Evolutionary conservation across 371 early-diverging fungal species (phyloP), one percentile per base, ranked within the genome.

Genomic region (Rhizopus sp.): DNA sequence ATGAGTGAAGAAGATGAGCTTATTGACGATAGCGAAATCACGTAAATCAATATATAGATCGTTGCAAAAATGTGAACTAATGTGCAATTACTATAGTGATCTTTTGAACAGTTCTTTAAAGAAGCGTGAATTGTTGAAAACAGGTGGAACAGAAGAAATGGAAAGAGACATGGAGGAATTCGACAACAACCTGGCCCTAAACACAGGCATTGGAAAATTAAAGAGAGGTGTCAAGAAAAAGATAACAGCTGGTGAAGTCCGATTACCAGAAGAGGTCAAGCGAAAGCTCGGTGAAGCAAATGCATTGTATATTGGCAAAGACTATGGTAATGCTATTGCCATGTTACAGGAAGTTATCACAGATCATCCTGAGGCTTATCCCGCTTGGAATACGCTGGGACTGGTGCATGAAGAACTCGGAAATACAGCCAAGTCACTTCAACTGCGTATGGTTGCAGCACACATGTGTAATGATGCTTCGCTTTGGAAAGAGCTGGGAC

Each of bases 361-460:
- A 51, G 67, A 80, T 5, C 78, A 87, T 33, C 87, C 88, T 5
- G 85, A 82, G 44, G 86, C 88, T 0, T 80, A 84, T 54, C 79
- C 85, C 15, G 92, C 94, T 17, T 96, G 95, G 95, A 81, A 83
- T 50, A 89, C 90, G 5, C 82, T 97, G 59, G 99, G 93, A 38
- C 71, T 94, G 45, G 87, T 97, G 23, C 93, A 95, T 62, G 95
- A 96, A 60, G 96, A 97, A 61, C 62, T 89, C 44, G 92, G 93
- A 7, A 87, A 93, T 40, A 59, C 66, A 12, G 79, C 79, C 15
- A 90, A 90, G 62, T 88, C 95, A 0, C 69, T 93, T 37, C 87
- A 90, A 55, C 68, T 93, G 13, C 88, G 89, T 55, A 82, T 95
- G 66, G 86, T 97, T 34, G 94, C 97, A 1, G 99, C 98, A 4